A percentile compares a stretch with the other conserved stretches of the same genome.
Conservation (phyloP, 805 yeast genomes). For the Clavispora asparagi region DNA sequence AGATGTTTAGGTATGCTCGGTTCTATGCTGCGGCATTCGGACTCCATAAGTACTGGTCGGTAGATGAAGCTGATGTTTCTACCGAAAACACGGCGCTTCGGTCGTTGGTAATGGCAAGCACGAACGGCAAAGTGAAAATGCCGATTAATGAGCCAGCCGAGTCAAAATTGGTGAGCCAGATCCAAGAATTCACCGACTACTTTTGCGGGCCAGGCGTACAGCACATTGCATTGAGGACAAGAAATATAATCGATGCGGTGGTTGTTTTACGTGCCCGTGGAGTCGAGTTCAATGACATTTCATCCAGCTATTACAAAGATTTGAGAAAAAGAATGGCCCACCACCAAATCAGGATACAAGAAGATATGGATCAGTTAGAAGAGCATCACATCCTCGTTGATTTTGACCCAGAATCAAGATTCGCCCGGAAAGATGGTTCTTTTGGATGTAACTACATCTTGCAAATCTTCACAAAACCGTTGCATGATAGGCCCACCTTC, state of each 20-base stretch:
- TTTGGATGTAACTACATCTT: constrained; percentile 57
- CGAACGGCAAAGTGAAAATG: constrained; percentile 62
- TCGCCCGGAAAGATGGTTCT: constrained; percentile 9
- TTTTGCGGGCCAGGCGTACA: constrained; percentile 82
- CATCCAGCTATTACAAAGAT: constrained; percentile 50
- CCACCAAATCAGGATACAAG: constrained; percentile 44
- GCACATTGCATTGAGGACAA: constrained; percentile 69
- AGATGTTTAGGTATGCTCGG: constrained; percentile 53
- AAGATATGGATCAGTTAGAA: constrained; percentile 46
- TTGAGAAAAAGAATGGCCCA: constrained; percentile 40
- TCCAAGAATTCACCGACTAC: constrained; percentile 74
- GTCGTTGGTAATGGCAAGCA: constrained; percentile 73
- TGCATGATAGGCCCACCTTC: constrained; percentile 74
- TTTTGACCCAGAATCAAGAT: constrained; percentile 52
- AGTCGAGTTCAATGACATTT: constrained; percentile 60
- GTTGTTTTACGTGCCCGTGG: constrained; percentile 54
- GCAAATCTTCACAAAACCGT: constrained; percentile 75
- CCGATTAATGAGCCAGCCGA: constrained; percentile 83
- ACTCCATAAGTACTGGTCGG: constrained; percentile 79
- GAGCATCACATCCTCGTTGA: constrained; percentile 64
- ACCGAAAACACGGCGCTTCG: constrained; percentile 66
- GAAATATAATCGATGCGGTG: constrained; percentile 56
- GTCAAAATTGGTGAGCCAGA: constrained; percentile 64
- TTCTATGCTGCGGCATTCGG: constrained; percentile 62
- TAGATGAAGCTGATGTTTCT: constrained; percentile 69